Conservation (phyloP, 192 early-diverging fungal species). For the Backusella liffmaniae region DNA sequence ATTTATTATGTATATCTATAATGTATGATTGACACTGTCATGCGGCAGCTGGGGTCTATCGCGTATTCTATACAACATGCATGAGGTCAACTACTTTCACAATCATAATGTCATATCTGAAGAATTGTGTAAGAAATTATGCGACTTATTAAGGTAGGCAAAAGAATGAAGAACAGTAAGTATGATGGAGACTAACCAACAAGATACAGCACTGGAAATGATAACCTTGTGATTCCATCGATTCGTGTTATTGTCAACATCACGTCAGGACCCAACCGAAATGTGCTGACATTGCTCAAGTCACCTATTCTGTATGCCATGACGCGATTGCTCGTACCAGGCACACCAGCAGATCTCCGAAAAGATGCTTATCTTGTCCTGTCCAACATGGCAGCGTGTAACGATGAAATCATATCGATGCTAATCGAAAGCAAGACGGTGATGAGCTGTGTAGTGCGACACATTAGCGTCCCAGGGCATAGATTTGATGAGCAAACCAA, state of each 20-base stretch:
- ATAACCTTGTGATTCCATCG: constrained; percentile 2
- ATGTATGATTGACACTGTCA: background rate
- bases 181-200: too few relatives aligned
- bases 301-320: constrained; percentile 1
- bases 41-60: constrained; percentile 31
- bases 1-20: too few relatives aligned
- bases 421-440: constrained; percentile 13
- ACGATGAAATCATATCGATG: constrained; percentile 16
- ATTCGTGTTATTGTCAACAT: constrained; percentile 36
- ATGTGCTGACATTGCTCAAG: constrained; percentile 11
- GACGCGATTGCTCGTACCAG: background rate
- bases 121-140: constrained; percentile 17
- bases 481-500: background rate
- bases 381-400: constrained; percentile 27
- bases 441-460: constrained; percentile 20
- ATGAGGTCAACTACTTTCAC: constrained; percentile 31
- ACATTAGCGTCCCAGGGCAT: constrained; percentile 17
- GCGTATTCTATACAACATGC: constrained; percentile 38
- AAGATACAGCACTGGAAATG: background rate
- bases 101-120: constrained; percentile 3
- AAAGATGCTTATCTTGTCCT: constrained; percentile 31
- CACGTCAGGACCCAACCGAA: constrained; percentile 34
- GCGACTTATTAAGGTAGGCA: constrained; percentile 19
- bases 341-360: constrained; percentile 9
- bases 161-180: background rate